Evolutionary conservation across 2,329 filamentous ascomycete genomes (phyloP), one percentile per base, ranked within the genome.

Genomic region (Talaromyces sp.): DNA sequence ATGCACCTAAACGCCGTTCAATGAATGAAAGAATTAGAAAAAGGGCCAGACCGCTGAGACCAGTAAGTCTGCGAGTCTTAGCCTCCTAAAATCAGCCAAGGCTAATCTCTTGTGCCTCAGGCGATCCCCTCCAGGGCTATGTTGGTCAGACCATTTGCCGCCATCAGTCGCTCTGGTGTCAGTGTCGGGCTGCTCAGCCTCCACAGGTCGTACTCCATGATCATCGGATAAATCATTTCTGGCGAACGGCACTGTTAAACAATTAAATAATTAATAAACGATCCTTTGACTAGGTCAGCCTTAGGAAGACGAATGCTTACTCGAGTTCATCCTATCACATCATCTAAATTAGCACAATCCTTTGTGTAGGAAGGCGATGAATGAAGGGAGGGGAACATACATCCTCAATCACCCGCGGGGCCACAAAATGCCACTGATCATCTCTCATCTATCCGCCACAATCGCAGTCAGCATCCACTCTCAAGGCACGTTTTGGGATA

Each of bases 401-500:
- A 29, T 63, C 59, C 38, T 66, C 45, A 13, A 67, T 10, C 25
- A 45, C 70, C 66, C 31, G 69, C 61, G 61, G 67, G 59, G 58
- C 69, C 56, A 67, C 71, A 43, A 61, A 38, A 60, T 61, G 34
- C 65, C 58, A 66, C 54, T 25, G 51, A 19, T 62, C 45, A 27
- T 68, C 63, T 51, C 59, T 61, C 59, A 62, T 61, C 64, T 66
- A 38, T 19, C n/a, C 49, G 49, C 49, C 49, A 53, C 49, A 53
- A 53, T 27, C 49, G 8, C 45, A 4, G 45, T 53, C 15, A 53
- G 49, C 49, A 53, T 29, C 49, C 49, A 31, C 49, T 53, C 31
- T 53, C 49, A 53, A 53, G 49, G 49, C 49, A 31, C 6, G 6
- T n/a, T 31, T 31, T 11, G 2, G 1, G 1, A n/a, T 31, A 31